Evolutionary conservation across 352 stramenopile species (phyloP), one percentile per base, ranked within the genome.

Genomic region (Plasmopara halstedii): DNA sequence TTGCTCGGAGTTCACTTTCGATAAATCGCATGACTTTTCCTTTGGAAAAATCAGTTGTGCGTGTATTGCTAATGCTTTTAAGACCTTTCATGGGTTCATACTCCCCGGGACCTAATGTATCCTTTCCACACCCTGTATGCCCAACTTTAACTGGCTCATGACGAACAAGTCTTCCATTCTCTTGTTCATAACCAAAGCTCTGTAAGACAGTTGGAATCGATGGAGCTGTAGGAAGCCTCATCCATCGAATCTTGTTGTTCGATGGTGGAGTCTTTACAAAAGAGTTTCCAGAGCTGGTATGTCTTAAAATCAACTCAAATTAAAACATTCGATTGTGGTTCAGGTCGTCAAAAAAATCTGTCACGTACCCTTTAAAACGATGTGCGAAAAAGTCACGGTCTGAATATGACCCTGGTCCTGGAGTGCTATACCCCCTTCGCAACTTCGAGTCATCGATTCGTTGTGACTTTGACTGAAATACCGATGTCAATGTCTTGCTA

Each of bases 111-210:
- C 79, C 75, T 8, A 73, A 63, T 0, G 75, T 85, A 29, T 90
- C 78, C 9, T 71, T 58, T 3, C 68, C 67, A 33, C 63, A 58
- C 0, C 78, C 78, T 41, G 70, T 65, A 45, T 88, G 63, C 0
- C 75, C 74, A 0, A 83, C 59, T 21, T 70, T 63, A 0, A 53
- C 58, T 6, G 79, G 75, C n/a, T 86, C 56, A 17, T 90, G 73
- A 0, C 74, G 73, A 21, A 90, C 62, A 2, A 90, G 61, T 33
- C 88, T 87, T 0, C 79, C 79, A 49, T 88, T 72, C 3, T 68
- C 62, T 58, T 90, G 69, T 18, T 88, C 79, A 37, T 90, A 88
- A 2, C 79, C 79, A 52, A 84, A 90, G 50, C 79, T 90, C 39
- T 90, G 79, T 4, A 73, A 69, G 0, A 78, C 56, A 2, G 62